These are phyloP conservation scores for Blastobotrys capitulatus DNA, from an alignment of 1,139 yeast genomes.

Conservation along the genomic window DNA sequence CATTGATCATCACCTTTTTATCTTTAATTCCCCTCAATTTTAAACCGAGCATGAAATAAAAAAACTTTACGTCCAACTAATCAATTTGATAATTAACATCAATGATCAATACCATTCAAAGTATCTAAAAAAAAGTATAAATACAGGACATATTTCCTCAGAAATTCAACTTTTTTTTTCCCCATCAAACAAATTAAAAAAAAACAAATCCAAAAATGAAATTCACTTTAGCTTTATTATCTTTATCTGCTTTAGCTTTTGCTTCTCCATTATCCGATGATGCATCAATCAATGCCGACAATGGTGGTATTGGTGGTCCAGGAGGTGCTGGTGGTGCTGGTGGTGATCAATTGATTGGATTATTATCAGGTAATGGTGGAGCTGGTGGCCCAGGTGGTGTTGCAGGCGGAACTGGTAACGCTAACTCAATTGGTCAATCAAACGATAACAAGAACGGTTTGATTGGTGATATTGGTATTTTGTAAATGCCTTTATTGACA, in stretches of 20 bases:
- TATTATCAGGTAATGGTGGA: conserved; percentile 1
- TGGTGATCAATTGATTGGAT: background rate
- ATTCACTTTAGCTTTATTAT: background rate
- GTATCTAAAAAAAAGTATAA: no score
- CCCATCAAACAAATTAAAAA: no score
- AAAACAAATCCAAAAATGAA: background rate
- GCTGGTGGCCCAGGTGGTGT: conserved; percentile 1
- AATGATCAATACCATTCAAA: no score
- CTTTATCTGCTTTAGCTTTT: conserved; percentile 1
- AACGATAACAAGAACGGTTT: background rate
- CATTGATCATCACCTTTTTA: no score
- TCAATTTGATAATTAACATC: no score
- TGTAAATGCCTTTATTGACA: background rate
- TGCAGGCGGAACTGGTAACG: conserved; percentile 1
- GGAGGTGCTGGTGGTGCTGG: conserved; percentile 5
- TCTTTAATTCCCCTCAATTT: no score
- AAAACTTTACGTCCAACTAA: no score
- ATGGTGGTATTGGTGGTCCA: conserved; percentile 5
- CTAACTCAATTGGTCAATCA: background rate
- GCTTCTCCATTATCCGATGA: background rate
- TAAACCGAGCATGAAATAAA: no score
- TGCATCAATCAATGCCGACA: background rate
- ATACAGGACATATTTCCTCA: no score
- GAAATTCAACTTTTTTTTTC: no score
- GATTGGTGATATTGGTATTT: background rate